Base-by-base conservation (phyloP, 140 eudicot species). In the Stevia rebaudiana region DNA sequence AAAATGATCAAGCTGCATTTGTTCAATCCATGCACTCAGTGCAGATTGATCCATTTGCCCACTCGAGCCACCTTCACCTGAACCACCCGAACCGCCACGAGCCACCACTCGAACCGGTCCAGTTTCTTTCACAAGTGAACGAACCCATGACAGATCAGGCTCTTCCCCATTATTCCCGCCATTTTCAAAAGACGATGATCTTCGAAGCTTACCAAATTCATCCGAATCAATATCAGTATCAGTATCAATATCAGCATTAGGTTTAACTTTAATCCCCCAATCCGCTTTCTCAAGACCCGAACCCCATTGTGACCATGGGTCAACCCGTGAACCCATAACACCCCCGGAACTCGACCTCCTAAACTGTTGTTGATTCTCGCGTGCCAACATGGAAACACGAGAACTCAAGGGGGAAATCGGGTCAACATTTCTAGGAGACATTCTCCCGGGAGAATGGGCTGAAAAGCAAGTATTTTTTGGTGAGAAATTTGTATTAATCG, bases 1-100 rank as follows among this genome's bases (percentile, higher is more conserved):
- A n/a, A 85, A 88, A 86, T 86, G 95, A 83, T 89, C 95, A 70
- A 89, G 91, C 70, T 83, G 95, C 95, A 91, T 87, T 85, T 91
- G 98, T 85, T 91, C 98, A 11, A 91, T 91, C 95, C 94, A 91
- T 9, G 92, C 95, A 10, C 98, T 94, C 77, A 90, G 72, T 72
- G 83, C 96, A 41, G 98, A 78, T 70, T 84, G 83, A 75, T 84
- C 95, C 50, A 74, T 30, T 10, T 85, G 61, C 8, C 33, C 33
- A 61, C 55, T 53, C 62, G 84, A 68, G 84, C 82, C 62, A 81
- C 81, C 82, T 80, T 84, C 97, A 80, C 90, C 95, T 81, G 95
- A 87, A 8, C 15, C 30, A 31, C 24, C 63, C 11, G 79, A 16
- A 82, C 81, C 53, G 65, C 41, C 78, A 75, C 83, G 66, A 28